Base-by-base conservation (phyloP, 2,329 filamentous ascomycete species). In the Huntiella bhutanensis region DNA sequence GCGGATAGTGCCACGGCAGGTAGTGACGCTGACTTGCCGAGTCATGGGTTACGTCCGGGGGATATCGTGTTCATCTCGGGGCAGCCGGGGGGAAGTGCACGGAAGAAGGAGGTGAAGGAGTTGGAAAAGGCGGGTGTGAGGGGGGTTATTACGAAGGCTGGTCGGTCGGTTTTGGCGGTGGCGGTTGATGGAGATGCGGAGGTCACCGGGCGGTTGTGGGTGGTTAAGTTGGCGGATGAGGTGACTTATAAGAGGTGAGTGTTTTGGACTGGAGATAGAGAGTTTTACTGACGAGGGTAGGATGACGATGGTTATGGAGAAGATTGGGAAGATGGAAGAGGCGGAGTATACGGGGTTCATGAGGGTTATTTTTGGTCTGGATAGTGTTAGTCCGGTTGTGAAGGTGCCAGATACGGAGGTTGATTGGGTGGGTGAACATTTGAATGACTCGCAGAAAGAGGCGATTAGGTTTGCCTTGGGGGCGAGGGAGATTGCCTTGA, bases 401-500 rank as follows among this genome's bases (percentile, higher is more conserved):
- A 19, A 4, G 16, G 43, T 49, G n/a, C 44, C 48, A 4, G 17
- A 33, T 5, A 13, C 36, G 4, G 40, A 44, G 3, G 59, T 80
- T 5, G 64, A 72, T 37, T 82, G 75, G 75, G 56, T 77, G 47
- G 74, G 80, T 53, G 65, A 68, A 12, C 68, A 64, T 12, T 62
- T 82, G 16, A 80, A 82, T 54, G 70, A 75, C 10, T 76, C 72
- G 10, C 77, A 82, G 56, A 79, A 77, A 53, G 73, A 78, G 48
- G 77, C 77, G 12, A 75, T 82, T 49, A 63, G 75, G n/a, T 98
- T 96, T 57, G 86, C 88, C 0, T 64, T 98, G 46, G 80, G 79
- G 5, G 81, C 82, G 1, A 70, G 70, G 45, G 86, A 95, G 55
- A 72, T 96, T 22, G 83, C 85, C 2, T 67, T 95, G 49, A 94